Conservation (phyloP, 2,329 filamentous ascomycete genomes). For the Pseudogymnoascus sp. region DNA sequence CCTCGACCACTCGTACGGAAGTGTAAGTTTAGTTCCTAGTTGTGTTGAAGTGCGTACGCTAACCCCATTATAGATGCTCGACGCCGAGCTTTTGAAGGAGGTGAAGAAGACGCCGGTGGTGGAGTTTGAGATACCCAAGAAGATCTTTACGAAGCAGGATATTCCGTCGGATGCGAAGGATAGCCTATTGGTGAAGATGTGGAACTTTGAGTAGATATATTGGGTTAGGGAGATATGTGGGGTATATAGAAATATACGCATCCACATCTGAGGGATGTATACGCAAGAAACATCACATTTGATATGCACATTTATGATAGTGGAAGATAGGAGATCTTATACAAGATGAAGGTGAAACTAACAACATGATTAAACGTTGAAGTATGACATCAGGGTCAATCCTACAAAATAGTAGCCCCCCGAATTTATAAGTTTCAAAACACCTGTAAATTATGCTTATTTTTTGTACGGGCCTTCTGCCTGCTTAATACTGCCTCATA, state of each 20-base stretch:
- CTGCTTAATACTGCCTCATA: neutral
- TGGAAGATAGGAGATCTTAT: neutral
- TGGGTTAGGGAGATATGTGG: neutral
- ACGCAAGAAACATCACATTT: neutral
- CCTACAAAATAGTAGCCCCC: neutral
- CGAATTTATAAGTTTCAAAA: constrained; percentile 14
- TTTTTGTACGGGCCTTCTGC: constrained; percentile 2
- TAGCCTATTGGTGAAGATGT: constrained; percentile 51
- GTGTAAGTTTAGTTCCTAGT: constrained; percentile 44
- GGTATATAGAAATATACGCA: neutral
- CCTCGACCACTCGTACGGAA: constrained; percentile 84
- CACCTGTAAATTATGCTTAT: constrained; percentile 8
- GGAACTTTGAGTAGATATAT: constrained; percentile 42
- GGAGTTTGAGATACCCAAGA: constrained; percentile 78
- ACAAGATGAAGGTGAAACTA: neutral
- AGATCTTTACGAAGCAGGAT: constrained; percentile 37
- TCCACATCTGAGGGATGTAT: neutral
- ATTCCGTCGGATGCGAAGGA: constrained; percentile 38
- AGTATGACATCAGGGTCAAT: neutral
- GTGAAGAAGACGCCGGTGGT: constrained; percentile 81
- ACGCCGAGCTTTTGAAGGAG: constrained; percentile 74
- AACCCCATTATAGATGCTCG: constrained; percentile 56
- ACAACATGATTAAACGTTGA: neutral
- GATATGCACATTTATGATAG: neutral
- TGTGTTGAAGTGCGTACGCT: constrained; percentile 21